phyloP scores from a whole-genome alignment of 805 yeast genomes.

The Scheffersomyces spartinae region DNA sequence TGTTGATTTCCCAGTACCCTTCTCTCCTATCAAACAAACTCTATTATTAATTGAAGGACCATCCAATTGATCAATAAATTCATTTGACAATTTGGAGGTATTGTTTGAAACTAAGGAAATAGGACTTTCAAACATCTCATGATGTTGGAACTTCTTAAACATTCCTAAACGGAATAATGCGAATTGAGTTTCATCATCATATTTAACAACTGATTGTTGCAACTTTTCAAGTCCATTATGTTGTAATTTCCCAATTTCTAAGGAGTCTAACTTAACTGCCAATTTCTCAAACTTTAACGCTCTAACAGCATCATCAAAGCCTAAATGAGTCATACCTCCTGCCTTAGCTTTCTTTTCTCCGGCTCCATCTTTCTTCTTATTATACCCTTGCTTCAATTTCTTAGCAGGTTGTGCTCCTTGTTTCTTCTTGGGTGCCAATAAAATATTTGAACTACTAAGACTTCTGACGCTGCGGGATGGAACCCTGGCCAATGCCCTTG shows the following conservation, averaged over 20 bases:
- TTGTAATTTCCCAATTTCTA: slow-evolving; percentile 7
- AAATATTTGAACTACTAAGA: slow-evolving; percentile 5
- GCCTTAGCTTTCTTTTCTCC: slow-evolving; percentile 14
- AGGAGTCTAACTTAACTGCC: slow-evolving; percentile 12
- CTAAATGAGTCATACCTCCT: slow-evolving; percentile 31
- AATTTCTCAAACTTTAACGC: slow-evolving; percentile 20
- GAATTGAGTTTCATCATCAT: slow-evolving; percentile 27
- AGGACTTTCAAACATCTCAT: slow-evolving; percentile 54
- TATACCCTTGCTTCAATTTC: slow-evolving; percentile 13
- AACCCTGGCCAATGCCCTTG: no score
- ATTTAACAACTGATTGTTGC: slow-evolving; percentile 21
- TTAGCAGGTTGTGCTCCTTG: slow-evolving; percentile 12
- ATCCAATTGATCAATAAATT: slow-evolving; percentile 25
- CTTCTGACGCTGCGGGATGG: slow-evolving; percentile 2
- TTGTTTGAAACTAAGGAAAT: slow-evolving; percentile 44
- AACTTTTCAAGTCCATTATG: slow-evolving; percentile 5
- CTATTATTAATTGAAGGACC: slow-evolving; percentile 32
- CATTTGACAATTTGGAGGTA: slow-evolving; percentile 28
- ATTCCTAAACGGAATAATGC: slow-evolving; percentile 45
- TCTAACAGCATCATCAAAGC: slow-evolving; percentile 26
- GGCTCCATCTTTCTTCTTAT: slow-evolving; percentile 7
- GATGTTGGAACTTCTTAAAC: slow-evolving; percentile 56
- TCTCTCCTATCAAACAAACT: slow-evolving; percentile 49
- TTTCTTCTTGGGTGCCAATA: slow-evolving; percentile 9
- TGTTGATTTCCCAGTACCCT: slow-evolving; percentile 75